Evolutionary conservation across 2,329 filamentous ascomycete species (phyloP), one percentile per base, ranked within the genome.

Genomic region (Botrytis sinoallii): DNA sequence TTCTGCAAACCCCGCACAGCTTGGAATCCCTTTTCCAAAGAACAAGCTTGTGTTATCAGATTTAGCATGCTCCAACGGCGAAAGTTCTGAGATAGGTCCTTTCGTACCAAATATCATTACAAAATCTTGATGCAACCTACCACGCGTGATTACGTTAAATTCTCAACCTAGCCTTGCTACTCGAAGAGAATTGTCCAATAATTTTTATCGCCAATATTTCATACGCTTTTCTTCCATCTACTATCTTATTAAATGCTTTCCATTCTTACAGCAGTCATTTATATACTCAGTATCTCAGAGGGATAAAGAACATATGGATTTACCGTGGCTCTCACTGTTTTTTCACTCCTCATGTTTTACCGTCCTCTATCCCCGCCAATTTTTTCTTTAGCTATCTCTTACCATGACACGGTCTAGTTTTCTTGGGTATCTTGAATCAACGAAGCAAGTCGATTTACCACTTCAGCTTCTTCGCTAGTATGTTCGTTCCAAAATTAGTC

Each of bases 181-280:
- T 4, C 0, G 2, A 22, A 25, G 8, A 25, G 10, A 48, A 12
- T 22, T 4, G 10, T 48, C 9, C 8, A 0, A n/a, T n/a, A n/a
- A n/a, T n/a, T n/a, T n/a, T 52, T 2, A 25, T 52, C 46, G 22
- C 4, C 3, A 25, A 52, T 52, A 5, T 25, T 52, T 12, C 46
- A 52, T 52, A 2, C 22, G 1, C 22, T 25, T 4, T 52, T 12
- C 9, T 1, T 52, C 3, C 9, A 12, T 25, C 46, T 52, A 12
- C 22, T 25, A 25, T 52, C 22, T 25, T 52, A 18, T 2, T 0
- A 25, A 25, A 7, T 25, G 46, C 3, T 52, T 25, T n/a, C 6
- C 18, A 46, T 20, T 8, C 20, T 9, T 46, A 46, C 20, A 46
- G 46, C 46, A 1, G 25, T 12, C 10, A 52, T 10, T 52, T 4